Base-by-base conservation (phyloP, 768 basidiomycete species). In the Termitomyces bulborhizus region DNA sequence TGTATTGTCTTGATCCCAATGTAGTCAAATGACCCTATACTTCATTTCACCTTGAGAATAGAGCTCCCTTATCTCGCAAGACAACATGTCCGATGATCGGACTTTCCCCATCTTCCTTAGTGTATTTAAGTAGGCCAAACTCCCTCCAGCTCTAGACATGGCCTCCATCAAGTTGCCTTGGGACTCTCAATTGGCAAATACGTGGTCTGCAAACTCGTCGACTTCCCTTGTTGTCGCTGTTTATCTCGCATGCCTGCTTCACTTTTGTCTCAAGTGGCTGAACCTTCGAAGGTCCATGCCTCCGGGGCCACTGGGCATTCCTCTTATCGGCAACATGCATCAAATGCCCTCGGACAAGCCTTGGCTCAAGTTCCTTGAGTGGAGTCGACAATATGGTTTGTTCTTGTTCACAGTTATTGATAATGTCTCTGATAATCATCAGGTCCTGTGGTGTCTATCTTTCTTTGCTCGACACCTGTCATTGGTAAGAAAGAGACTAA, bases 321-420 rank as follows among this genome's bases (percentile, higher is more conserved):
- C 76, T 2, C 70, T 67, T 46, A 68, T 79, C 26, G 79, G 80
- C 0, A 81, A 79, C 60, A 63, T 66, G 37, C 69, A 76, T 53
- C 75, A 80, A 53, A 63, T 79, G 18, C 78, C 79, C 6, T 54
- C 61, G 3, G 56, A 69, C 26, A 76, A 78, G 58, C 77, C 78
- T 0, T 81, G 80, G 80, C 62, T 67, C 29, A 76, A 72, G 62
- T 80, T 79, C 56, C 69, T 72, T 26, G 71, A 76, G 45, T 79
- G 78, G 74, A 76, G 73, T 54, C 66, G 61, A 18, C 63, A 70
- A 55, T 78, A 79, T 58, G 79, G 79, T 78, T 52, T 36, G 41
- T n/a, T 24, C 6, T 27, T 41, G 3, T 26, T 43, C 16, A 24
- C 13, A 41, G 41, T 4, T 45, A 39, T 41, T 36, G 54, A 29